Evolutionary conservation across 2,329 filamentous ascomycete species (phyloP), one percentile per base, ranked within the genome.

Genomic region (Bisporella sp.): DNA sequence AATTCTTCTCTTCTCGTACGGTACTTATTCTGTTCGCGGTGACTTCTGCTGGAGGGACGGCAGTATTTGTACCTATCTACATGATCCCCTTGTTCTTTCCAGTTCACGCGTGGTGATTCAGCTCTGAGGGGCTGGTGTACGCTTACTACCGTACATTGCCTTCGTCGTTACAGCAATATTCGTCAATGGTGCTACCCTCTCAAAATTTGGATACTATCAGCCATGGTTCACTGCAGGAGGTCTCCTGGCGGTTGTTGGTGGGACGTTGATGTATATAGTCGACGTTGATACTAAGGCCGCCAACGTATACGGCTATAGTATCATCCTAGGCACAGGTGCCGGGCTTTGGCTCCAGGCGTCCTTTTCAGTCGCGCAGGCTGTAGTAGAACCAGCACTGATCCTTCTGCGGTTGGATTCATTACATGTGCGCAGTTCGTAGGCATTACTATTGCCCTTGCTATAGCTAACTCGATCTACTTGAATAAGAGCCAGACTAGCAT

Each of bases 1-100:
- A 39, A 51, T 74, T 1, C 73, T 68, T 1, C 54, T 69, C 6
- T 21, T 71, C 68, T 7, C 59, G 58, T 13, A 58, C 65, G 1
- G 64, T 72, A 47, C 58, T 68, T 1, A 61, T 64, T 8, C 52
- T 67, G 12, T 69, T 71, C 45, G 62, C 61, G 43, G 69, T 68
- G 57, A 66, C 64, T 51, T 65, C 63, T 6, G 41, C 49, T 2
- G 58, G 55, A 5, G 58, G 57, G 7, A 57, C 59, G 1, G 59
- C 57, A 5, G 50, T 58, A 33, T 60, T 63, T 41, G 50, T 62
- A 13, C 55, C 56, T 1, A 57, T 61, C 49, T 61, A 62, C 30
- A 68, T 71, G 47, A 67, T 74, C 45, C 71, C 77, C 31, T 74
- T 79, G 50, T 71, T 72, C 57, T 76, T 76, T 75, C 47, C 73